Evolutionary conservation across 2,329 filamentous ascomycete species (phyloP).

Genomic region (Pseudopithomyces chartarum): DNA sequence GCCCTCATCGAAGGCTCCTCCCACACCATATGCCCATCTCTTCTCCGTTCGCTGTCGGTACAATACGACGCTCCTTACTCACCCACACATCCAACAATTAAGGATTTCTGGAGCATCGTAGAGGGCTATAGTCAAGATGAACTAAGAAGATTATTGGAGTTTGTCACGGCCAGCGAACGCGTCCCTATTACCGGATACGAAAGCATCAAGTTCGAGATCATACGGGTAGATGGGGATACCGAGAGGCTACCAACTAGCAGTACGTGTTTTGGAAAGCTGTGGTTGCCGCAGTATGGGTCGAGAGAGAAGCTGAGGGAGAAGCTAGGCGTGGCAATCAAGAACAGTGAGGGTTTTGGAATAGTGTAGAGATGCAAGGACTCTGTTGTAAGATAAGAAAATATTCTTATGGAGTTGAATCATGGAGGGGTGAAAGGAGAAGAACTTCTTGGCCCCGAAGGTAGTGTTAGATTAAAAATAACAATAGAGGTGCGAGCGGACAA

Average conservation of each 20-base stretch:
- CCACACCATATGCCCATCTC: slow-evolving; percentile 76
- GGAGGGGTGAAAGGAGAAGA: too few species aligned
- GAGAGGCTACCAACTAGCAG: slow-evolving; percentile 77
- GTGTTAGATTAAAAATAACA: not conserved
- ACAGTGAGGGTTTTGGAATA: slow-evolving; percentile 82
- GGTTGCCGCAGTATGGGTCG: slow-evolving; percentile 81
- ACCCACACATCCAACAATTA: slow-evolving; percentile 69
- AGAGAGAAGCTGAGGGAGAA: slow-evolving; percentile 73
- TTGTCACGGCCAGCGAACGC: slow-evolving; percentile 91
- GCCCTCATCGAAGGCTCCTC: slow-evolving; percentile 77
- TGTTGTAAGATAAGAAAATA: not conserved
- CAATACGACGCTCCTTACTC: slow-evolving; percentile 83
- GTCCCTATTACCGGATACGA: slow-evolving; percentile 85
- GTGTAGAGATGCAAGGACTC: slow-evolving; percentile 19
- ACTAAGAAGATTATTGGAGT: slow-evolving; percentile 80
- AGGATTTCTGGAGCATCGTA: slow-evolving; percentile 85
- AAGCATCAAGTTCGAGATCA: slow-evolving; percentile 82
- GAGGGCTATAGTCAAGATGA: slow-evolving; percentile 68
- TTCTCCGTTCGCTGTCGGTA: slow-evolving; percentile 69
- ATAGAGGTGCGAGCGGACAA: too few species aligned
- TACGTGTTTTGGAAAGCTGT: slow-evolving; percentile 89
- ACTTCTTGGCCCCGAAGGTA: too few species aligned
- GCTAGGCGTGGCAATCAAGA: slow-evolving; percentile 83
- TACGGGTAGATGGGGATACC: slow-evolving; percentile 70
- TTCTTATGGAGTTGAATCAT: too few species aligned